Evolutionary conservation across 83 land plant genomes (phyloP).

Genomic region (Larix sibirica): DNA sequence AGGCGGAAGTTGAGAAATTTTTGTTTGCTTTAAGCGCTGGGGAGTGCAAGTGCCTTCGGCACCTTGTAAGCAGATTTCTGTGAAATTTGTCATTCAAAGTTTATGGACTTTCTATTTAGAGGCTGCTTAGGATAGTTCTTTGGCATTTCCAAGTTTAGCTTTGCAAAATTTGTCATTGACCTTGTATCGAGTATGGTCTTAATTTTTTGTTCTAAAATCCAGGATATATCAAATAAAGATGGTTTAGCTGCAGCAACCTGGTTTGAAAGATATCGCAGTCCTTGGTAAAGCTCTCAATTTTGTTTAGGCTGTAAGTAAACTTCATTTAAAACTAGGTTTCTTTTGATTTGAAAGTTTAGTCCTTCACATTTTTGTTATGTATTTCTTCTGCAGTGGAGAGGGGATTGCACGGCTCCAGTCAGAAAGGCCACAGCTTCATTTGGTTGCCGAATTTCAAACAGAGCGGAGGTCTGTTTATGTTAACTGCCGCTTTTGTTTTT

Average conservation of each 20-base stretch:
- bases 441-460: conserved; percentile 60
- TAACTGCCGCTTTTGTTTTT: not conserved
- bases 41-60: conserved; percentile 60
- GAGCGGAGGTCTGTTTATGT: conserved; percentile 48
- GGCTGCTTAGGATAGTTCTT: not conserved
- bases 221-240: conserved; percentile 83
- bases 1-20: conserved; percentile 73
- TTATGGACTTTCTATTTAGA: not conserved
- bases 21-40: conserved; percentile 52
- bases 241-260: conserved; percentile 70
- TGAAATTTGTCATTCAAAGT: not conserved
- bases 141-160: not conserved
- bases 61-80: conserved; percentile 45
- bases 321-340: not conserved
- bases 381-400: conserved; percentile 26
- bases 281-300: conserved; percentile 35
- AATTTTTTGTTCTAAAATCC: conserved; percentile 4
- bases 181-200: not conserved
- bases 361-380: not conserved
- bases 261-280: conserved; percentile 52
- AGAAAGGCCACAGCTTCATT: conserved; percentile 55
- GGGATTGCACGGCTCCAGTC: conserved; percentile 40
- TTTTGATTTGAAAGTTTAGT: not conserved
- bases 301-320: not conserved
- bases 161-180: not conserved